Percentiles rank a stretch among this genome's conserved stretches.
Conservation (phyloP, 768 basidiomycete genomes). For the Pholiota microspora region DNA sequence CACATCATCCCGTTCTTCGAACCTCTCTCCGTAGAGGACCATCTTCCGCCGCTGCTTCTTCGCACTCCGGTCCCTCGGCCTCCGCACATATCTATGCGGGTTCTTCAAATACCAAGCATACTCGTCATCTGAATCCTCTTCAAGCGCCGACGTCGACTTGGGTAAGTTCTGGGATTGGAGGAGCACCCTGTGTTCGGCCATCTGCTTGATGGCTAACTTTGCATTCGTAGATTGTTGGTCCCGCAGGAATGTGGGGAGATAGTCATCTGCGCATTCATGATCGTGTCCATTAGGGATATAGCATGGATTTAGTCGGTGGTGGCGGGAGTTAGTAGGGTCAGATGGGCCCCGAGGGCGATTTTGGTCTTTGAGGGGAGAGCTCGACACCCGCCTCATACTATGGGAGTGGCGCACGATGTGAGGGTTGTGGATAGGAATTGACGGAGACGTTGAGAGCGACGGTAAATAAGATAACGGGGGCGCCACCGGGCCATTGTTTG, state of each 20-base stretch:
- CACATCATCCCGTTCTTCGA: slow-evolving; percentile 3
- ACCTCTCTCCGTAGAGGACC: not conserved
- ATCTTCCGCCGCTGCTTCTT: slow-evolving; percentile 3
- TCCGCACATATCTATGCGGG: slow-evolving; percentile 20
- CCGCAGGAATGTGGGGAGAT: not conserved
- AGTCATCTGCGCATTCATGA: not conserved
- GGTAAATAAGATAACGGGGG: not conserved
- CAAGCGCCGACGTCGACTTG: not conserved
- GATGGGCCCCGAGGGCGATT: not conserved
- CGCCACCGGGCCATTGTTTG: not conserved
- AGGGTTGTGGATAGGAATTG: not conserved
- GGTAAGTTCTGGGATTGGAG: not conserved
- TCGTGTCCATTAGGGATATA: not conserved
- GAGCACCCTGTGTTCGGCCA: slow-evolving; percentile 7
- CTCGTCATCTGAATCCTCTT: slow-evolving; percentile 19
- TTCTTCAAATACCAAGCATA: slow-evolving; percentile 22
- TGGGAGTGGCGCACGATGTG: not conserved
- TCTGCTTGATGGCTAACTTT: slow-evolving; percentile 5
- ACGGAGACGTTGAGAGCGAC: not conserved
- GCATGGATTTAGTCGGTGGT: not conserved
- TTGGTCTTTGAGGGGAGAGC: not conserved
- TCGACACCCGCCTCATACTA: slow-evolving; percentile 3
- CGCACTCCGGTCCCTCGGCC: slow-evolving; percentile 9
- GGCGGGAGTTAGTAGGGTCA: not conserved
- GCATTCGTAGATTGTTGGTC: slow-evolving; percentile 3